A percentile compares a stretch with the other conserved stretches of the same genome.
phyloP scores from a whole-genome alignment of 2,329 filamentous ascomycete species.

The Bipolaris sorokiniana region DNA sequence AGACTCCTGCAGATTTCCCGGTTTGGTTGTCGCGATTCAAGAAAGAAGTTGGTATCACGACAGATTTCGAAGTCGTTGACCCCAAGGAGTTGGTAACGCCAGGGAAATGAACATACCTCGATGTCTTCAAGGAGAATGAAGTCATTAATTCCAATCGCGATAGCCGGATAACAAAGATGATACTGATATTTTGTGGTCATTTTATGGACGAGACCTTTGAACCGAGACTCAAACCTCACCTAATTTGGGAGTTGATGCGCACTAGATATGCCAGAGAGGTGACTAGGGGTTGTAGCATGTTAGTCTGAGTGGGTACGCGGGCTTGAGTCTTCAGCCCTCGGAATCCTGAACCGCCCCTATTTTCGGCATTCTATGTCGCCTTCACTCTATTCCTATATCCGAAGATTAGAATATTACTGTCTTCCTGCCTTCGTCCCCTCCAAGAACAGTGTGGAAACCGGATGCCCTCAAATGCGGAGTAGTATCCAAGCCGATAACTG shows the following conservation, averaged over 20 bases:
- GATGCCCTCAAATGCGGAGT: no score
- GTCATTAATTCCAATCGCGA: no score
- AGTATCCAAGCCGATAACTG: no score
- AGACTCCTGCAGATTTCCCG: slow-evolving; percentile 45
- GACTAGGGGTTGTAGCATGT: neutral
- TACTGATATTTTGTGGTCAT: neutral
- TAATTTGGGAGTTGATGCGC: neutral
- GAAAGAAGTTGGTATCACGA: slow-evolving; percentile 26
- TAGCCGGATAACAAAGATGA: no score
- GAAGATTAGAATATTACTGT: no score
- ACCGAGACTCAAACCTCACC: neutral
- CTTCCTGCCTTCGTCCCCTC: no score
- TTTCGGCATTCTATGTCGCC: no score
- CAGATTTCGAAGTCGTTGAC: slow-evolving; percentile 6
- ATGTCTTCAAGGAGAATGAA: neutral
- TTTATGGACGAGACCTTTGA: neutral
- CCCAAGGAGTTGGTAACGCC: slow-evolving; percentile 1
- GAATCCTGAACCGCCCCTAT: neutral
- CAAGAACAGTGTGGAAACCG: no score
- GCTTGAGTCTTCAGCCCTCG: neutral
- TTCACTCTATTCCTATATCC: no score
- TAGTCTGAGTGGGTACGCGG: neutral
- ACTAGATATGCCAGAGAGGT: no score
- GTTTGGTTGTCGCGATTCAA: slow-evolving; percentile 44
- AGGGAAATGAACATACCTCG: neutral